A percentile compares a stretch with the other conserved stretches of the same genome.
phyloP scores from a whole-genome alignment of 495 filamentous ascomycete species.

The Hyaloscypha variabilis region DNA sequence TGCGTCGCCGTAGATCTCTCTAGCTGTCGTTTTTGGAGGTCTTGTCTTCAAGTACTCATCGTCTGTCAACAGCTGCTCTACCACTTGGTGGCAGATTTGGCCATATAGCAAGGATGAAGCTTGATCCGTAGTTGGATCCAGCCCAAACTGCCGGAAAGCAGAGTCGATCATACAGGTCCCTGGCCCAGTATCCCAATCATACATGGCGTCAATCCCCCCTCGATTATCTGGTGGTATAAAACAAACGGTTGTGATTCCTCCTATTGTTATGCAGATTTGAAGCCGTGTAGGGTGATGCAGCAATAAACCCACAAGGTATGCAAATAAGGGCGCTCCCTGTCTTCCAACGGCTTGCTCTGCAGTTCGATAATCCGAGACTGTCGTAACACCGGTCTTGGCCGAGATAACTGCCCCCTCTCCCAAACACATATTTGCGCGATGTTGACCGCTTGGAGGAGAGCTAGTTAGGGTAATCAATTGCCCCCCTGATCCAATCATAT shows the following conservation, averaged over 20 bases:
- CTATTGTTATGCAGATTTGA: conserved; percentile 34
- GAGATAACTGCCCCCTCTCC: conserved; percentile 48
- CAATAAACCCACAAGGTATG: conserved; percentile 40
- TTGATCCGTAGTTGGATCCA: conserved; percentile 30
- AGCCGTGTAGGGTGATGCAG: conserved; percentile 34
- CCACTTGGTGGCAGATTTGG: conserved; percentile 31
- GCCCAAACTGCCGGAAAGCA: conserved; percentile 30
- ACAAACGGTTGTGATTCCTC: conserved; percentile 31
- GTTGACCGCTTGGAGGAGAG: conserved; percentile 28
- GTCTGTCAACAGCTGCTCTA: conserved; percentile 27
- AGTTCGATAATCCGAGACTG: conserved; percentile 48
- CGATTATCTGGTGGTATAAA: conserved; percentile 31
- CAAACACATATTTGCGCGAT: conserved; percentile 38
- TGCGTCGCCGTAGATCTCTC: conserved; percentile 33
- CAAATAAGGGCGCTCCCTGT: conserved; percentile 48
- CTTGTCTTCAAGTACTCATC: conserved; percentile 27
- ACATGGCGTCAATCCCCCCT: conserved; percentile 34
- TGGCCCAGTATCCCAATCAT: conserved; percentile 36
- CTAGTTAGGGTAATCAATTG: conserved; percentile 31
- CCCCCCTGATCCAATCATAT: conserved; percentile 33
- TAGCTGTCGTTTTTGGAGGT: conserved; percentile 33
- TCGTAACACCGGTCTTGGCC: conserved; percentile 46
- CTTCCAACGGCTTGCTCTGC: conserved; percentile 48
- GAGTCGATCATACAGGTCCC: conserved; percentile 33
- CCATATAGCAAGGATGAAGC: conserved; percentile 23